A percentile compares a stretch with the other conserved stretches of the same genome.
Conservation (phyloP, 2,329 filamentous ascomycete genomes). For the Ceratocystis ficicola region DNA sequence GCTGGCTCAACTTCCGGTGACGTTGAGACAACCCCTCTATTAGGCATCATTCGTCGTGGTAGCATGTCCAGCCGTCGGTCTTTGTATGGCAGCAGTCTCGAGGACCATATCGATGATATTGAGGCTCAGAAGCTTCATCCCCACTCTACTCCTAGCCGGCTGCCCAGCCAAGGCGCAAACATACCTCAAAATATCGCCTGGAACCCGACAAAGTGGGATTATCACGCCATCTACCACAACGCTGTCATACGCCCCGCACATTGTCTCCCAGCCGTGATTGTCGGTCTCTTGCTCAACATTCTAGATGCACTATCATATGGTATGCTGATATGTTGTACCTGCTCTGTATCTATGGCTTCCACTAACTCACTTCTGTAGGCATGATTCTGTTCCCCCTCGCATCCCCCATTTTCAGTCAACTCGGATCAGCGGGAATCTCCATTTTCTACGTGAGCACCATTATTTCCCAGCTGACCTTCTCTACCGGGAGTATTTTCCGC, state of each 20-base stretch:
- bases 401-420: slow-evolving; percentile 67
- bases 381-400: slow-evolving; percentile 94
- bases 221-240: slow-evolving; percentile 49
- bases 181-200: slow-evolving; percentile 23
- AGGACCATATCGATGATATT: slow-evolving; percentile 2
- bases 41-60: slow-evolving; percentile 25
- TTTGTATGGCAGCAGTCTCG: slow-evolving; percentile 10
- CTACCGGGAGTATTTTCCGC: slow-evolving; percentile 72
- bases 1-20: slow-evolving; percentile 22
- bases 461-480: slow-evolving; percentile 82
- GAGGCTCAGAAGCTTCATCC: slow-evolving; percentile 5
- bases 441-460: slow-evolving; percentile 99
- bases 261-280: slow-evolving; percentile 71
- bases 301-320: slow-evolving; percentile 91
- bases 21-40: slow-evolving; percentile 23
- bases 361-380: slow-evolving; percentile 33
- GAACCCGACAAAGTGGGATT: slow-evolving; percentile 62
- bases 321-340: slow-evolving; percentile 28
- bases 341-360: not conserved
- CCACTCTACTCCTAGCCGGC: not conserved
- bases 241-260: slow-evolving; percentile 54
- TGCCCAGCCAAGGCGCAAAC: slow-evolving; percentile 5
- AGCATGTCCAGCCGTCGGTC: slow-evolving; percentile 6
- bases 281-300: slow-evolving; percentile 82
- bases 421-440: slow-evolving; percentile 88